A percentile compares a stretch with the other conserved stretches of the same genome.
phyloP scores from a whole-genome alignment of 805 yeast species.

The Yarrowia alimentaria region DNA sequence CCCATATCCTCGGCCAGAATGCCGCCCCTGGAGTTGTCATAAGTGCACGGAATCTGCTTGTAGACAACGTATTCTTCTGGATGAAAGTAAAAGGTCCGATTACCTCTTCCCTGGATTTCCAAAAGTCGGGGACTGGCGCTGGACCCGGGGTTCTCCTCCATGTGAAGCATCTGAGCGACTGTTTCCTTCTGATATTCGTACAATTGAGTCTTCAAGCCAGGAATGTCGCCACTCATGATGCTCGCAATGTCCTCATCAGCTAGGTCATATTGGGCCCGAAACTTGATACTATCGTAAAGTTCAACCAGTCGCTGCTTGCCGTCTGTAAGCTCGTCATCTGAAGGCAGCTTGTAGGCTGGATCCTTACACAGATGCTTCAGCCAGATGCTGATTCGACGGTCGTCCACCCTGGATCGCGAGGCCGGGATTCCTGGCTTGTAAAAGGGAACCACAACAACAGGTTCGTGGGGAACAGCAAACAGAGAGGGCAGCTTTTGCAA shows the following conservation, averaged over 20 bases:
- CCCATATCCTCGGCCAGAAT: slow-evolving; percentile 70
- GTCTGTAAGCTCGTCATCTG: neutral
- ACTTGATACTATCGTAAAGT: slow-evolving; percentile 5
- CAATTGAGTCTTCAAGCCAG: neutral
- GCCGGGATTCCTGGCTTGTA: too few species aligned
- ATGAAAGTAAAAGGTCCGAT: slow-evolving; percentile 2
- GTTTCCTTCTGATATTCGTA: slow-evolving; percentile 17
- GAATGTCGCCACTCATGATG: slow-evolving; percentile 1
- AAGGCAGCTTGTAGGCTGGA: neutral
- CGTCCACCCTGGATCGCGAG: too few species aligned
- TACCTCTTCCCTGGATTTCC: neutral
- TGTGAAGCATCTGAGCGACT: slow-evolving; percentile 7
- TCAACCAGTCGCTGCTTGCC: neutral
- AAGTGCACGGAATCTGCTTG: neutral
- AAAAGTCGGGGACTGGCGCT: neutral
- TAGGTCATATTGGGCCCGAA: neutral
- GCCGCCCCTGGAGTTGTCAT: slow-evolving; percentile 46
- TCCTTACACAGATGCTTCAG: neutral
- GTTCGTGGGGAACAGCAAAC: too few species aligned
- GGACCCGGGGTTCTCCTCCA: slow-evolving; percentile 12
- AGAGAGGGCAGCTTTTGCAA: too few species aligned
- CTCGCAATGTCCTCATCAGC: neutral
- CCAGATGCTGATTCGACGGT: neutral
- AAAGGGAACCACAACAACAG: too few species aligned
- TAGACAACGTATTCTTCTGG: neutral